Evolutionary conservation across 2,329 filamentous ascomycete species (phyloP), one percentile per base, ranked within the genome.

Genomic region (Colletotrichum sp.): DNA sequence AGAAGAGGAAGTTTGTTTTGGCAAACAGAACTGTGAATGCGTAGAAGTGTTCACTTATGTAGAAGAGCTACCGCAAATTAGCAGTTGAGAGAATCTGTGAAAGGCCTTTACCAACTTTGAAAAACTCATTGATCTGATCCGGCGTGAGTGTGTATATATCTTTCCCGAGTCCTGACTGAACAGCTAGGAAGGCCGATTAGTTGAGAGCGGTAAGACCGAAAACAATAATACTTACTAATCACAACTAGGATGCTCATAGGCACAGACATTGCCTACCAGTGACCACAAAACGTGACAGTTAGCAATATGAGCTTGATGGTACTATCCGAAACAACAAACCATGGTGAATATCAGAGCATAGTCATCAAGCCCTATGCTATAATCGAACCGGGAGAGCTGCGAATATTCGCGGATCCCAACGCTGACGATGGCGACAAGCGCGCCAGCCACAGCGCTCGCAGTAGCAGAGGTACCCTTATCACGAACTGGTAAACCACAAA

Each of bases 1-100:
- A 89, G 76, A 86, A 82, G 8, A 90, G 83, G 64, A 91, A 84
- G 5, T 88, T 86, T 7, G 88, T 79, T 76, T 90, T 89, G 26
- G 87, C 83, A 62, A 88, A 81, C 18, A 85, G 80, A 6, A 87
- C 79, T 13, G 85, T 81, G 3, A 81, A 69, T 78, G 89, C 88
- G 79, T 89, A 88, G 24, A 88, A 63, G 34, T 80, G 72, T 34
- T 82, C 82, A 72, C 82, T 81, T 66, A 83, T 80, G 76, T 86
- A 89, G 24, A 87, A 84, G 80, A 80, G 8, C 85, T 78, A 4
- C 18, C 1, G 6, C 28, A 62, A 24, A 34, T 32, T 62, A 30
- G 26, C 59, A 32, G 44, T 8, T 52, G n/a, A 21, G 6, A 21
- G 44, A 10, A 3, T 1, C 16, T 28, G 52, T 21, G 44, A 52